Evolutionary conservation across 495 filamentous ascomycete species (phyloP).

Genomic region (Neurospora sublineolata): DNA sequence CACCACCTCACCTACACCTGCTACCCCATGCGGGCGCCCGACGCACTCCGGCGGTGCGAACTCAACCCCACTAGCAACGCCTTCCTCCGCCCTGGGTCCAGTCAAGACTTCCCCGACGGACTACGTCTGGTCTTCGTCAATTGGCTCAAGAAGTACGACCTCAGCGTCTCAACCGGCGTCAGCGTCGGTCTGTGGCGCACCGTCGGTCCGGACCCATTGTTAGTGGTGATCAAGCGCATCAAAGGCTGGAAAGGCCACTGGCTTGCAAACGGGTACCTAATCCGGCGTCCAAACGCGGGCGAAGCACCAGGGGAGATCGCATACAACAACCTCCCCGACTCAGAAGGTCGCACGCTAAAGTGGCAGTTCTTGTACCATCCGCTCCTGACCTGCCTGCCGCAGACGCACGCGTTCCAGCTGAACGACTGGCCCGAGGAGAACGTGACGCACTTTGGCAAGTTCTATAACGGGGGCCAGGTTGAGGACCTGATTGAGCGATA

Average conservation of each 20-base stretch:
- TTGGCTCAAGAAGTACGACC: not conserved
- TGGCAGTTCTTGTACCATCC: not conserved
- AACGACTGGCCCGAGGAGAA: not conserved
- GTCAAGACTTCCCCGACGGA: not conserved
- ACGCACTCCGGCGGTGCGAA: not conserved
- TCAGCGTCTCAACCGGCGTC: not conserved
- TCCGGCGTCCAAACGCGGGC: too few relatives aligned
- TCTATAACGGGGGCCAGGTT: conserved; percentile 10
- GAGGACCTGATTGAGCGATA: not conserved
- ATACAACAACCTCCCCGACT: fast-evolving
- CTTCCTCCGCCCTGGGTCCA: not conserved
- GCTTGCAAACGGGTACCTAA: not conserved
- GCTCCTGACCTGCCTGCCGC: not conserved
- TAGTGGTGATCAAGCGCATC: not conserved
- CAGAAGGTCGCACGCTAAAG: fast-evolving
- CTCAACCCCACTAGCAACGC: not conserved
- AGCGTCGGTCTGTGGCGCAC: not conserved
- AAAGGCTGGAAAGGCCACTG: not conserved
- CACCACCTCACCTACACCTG: not conserved
- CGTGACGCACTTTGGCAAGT: conserved; percentile 9
- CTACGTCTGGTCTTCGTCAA: not conserved
- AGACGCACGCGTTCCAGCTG: conserved; percentile 5
- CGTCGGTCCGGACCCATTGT: not conserved
- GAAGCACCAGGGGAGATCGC: not conserved
- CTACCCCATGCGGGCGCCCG: not conserved